A percentile compares a stretch with the other conserved stretches of the same genome.
Evolutionary conservation across 441 rosid species (phyloP).

Genomic region (Theobroma grandiflorum): DNA sequence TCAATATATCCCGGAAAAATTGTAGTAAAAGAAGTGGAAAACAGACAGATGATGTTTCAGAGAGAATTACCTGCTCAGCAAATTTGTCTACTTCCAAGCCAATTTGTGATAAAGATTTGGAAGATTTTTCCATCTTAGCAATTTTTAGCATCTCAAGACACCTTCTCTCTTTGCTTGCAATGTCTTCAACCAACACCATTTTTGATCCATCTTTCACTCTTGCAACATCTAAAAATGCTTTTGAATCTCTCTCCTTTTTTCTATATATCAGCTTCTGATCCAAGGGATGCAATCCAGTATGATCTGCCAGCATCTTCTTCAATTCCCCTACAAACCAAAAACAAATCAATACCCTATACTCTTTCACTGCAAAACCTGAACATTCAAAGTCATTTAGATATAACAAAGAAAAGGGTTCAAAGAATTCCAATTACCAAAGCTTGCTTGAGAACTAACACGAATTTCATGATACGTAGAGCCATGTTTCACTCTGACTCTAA

Average conservation of each 20-base stretch:
- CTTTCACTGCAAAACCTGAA: not conserved
- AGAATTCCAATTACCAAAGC: slow-evolving; percentile 37
- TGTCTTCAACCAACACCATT: slow-evolving; percentile 39
- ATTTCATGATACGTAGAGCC: slow-evolving; percentile 32
- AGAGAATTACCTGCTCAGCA: slow-evolving; percentile 27
- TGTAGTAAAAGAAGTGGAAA: too few species aligned
- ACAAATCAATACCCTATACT: not conserved
- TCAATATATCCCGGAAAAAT: not conserved
- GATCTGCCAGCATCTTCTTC: slow-evolving; percentile 44
- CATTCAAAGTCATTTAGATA: not conserved
- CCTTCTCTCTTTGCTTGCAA: slow-evolving; percentile 34
- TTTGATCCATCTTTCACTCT: slow-evolving; percentile 44
- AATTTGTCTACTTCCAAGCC: slow-evolving; percentile 33
- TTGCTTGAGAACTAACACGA: slow-evolving; percentile 38
- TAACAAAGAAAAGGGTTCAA: not conserved
- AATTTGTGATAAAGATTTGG: slow-evolving; percentile 32
- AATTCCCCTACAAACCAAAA: slow-evolving; percentile 35
- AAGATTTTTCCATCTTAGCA: slow-evolving; percentile 36
- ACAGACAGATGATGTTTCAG: not conserved
- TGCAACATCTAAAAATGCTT: slow-evolving; percentile 36
- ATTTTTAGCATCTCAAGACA: slow-evolving; percentile 38
- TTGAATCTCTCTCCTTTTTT: slow-evolving; percentile 47
- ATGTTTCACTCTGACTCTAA: slow-evolving; percentile 36
- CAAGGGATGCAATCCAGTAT: slow-evolving; percentile 38
- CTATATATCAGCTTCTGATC: slow-evolving; percentile 47